These are phyloP conservation scores for Borealophlyctis nickersoniae DNA, from an alignment of 192 early-diverging fungal species.

Conservation along the genomic window DNA sequence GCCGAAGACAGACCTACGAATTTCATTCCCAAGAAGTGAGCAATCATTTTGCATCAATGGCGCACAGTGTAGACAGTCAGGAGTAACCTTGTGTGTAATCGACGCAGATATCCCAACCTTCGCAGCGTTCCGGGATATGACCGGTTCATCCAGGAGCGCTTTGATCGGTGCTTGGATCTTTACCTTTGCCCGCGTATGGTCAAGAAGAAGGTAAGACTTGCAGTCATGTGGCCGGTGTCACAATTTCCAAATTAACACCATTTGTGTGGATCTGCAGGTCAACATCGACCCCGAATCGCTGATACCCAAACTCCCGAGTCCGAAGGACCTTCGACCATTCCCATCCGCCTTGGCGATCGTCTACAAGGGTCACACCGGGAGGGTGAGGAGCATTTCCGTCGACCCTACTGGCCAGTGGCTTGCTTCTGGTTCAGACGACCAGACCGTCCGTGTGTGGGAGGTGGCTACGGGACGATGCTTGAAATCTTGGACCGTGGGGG, in stretches of 20 bases:
- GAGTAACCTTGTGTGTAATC: neutral
- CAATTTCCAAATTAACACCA: slow-evolving; percentile 4
- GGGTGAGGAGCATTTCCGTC: slow-evolving; percentile 79
- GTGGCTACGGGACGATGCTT: slow-evolving; percentile 84
- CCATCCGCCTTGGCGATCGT: slow-evolving; percentile 74
- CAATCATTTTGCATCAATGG: slow-evolving; percentile 4
- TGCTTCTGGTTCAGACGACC: slow-evolving; percentile 84
- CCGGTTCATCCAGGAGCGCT: slow-evolving; percentile 90
- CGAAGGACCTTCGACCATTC: slow-evolving; percentile 93
- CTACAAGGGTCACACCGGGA: slow-evolving; percentile 77
- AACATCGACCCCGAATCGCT: slow-evolving; percentile 89
- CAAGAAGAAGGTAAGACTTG: slow-evolving; percentile 73
- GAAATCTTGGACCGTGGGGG: slow-evolving; percentile 68
- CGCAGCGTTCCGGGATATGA: slow-evolving; percentile 85
- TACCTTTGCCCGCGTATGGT: slow-evolving; percentile 90
- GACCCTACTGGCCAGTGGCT: slow-evolving; percentile 92
- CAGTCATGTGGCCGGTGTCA: slow-evolving; percentile 3
- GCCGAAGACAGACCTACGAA: slow-evolving; percentile 69
- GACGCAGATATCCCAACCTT: slow-evolving; percentile 59
- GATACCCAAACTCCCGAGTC: slow-evolving; percentile 92
- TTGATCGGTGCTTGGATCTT: slow-evolving; percentile 93
- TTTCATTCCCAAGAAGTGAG: slow-evolving; percentile 67
- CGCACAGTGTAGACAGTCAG: neutral
- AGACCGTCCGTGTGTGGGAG: slow-evolving; percentile 88
- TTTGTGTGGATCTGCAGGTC: slow-evolving; percentile 39